Evolutionary conservation across 345 rosid genomes (phyloP).

Genomic region (Hibiscus mutabilis): DNA sequence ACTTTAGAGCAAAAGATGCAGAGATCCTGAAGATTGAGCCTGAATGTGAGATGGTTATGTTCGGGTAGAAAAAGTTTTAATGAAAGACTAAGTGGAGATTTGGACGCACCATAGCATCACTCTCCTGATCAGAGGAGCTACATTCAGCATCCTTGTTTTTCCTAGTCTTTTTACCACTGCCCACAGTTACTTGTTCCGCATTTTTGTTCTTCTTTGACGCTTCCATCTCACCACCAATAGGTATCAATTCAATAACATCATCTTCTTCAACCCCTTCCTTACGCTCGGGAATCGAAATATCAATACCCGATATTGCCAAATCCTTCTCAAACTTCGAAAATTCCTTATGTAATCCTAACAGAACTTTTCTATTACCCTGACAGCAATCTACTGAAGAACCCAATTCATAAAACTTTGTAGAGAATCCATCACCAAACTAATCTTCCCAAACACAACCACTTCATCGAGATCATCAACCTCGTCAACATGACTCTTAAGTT

Average conservation of each 20-base stretch:
- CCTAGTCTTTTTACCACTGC: constrained; percentile 27
- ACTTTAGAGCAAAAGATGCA: too few relatives aligned
- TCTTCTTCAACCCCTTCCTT: constrained; percentile 18
- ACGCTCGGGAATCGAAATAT: constrained; percentile 35
- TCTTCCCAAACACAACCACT: constrained; percentile 47
- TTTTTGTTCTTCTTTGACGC: constrained; percentile 46
- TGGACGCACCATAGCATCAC: constrained; percentile 9
- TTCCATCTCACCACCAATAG: constrained; percentile 29
- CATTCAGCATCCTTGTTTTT: constrained; percentile 27
- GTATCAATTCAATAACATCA: constrained; percentile 52
- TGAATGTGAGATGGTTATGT: too few relatives aligned
- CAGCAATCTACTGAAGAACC: constrained; percentile 66
- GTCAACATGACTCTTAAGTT: constrained; percentile 33
- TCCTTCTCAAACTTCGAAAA: constrained; percentile 78
- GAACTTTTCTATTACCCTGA: constrained; percentile 83
- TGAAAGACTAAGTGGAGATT: too few relatives aligned
- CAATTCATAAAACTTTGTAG: constrained; percentile 59
- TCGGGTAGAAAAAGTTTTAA: too few relatives aligned
- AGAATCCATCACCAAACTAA: constrained; percentile 45
- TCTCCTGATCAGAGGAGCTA: constrained; percentile 17
- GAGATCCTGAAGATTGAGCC: too few relatives aligned
- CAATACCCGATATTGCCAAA: constrained; percentile 26
- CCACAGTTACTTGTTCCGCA: constrained; percentile 28
- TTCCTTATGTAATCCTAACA: constrained; percentile 55
- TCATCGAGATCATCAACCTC: constrained; percentile 42